Evolutionary conservation across 2,329 filamentous ascomycete genomes (phyloP).

Genomic region (Neurospora sp.): DNA sequence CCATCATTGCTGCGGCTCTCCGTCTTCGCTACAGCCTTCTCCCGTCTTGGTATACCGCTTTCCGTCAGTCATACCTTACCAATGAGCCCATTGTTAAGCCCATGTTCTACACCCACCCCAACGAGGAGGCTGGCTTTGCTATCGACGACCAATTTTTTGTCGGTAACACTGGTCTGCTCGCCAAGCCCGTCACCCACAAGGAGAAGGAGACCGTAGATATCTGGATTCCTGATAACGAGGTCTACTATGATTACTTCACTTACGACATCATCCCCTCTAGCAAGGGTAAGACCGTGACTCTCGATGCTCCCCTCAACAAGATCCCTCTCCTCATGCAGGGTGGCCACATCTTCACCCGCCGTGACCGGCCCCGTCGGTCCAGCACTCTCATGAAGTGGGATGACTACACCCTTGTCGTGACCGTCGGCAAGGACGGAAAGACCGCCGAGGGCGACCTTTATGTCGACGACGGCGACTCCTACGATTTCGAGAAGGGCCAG

Average conservation of each 20-base stretch:
- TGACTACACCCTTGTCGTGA: conserved; percentile 84
- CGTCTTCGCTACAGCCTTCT: conserved; percentile 82
- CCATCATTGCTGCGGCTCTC: conserved; percentile 78
- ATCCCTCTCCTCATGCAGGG: conserved; percentile 88
- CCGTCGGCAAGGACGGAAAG: conserved; percentile 55
- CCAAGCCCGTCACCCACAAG: conserved; percentile 78
- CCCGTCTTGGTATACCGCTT: conserved; percentile 93
- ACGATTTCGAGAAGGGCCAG: conserved; percentile 74
- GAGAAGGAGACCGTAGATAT: conserved; percentile 63
- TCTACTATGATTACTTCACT: conserved; percentile 94
- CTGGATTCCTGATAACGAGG: conserved; percentile 79
- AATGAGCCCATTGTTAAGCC: conserved; percentile 83
- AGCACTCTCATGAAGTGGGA: conserved; percentile 86
- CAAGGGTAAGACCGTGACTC: conserved; percentile 57
- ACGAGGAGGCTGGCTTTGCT: conserved; percentile 75
- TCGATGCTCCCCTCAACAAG: conserved; percentile 72
- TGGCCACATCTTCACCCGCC: conserved; percentile 82
- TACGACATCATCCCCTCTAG: conserved; percentile 63
- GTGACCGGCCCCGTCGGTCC: conserved; percentile 78
- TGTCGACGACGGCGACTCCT: conserved; percentile 87
- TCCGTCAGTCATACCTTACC: conserved; percentile 74
- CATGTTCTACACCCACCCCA: conserved; percentile 85
- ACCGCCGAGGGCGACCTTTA: conserved; percentile 70
- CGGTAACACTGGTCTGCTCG: conserved; percentile 79
- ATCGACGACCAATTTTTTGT: conserved; percentile 93